Base-by-base conservation (phyloP, 73 alveolate genomes). In the Symbiodinium natans region DNA sequence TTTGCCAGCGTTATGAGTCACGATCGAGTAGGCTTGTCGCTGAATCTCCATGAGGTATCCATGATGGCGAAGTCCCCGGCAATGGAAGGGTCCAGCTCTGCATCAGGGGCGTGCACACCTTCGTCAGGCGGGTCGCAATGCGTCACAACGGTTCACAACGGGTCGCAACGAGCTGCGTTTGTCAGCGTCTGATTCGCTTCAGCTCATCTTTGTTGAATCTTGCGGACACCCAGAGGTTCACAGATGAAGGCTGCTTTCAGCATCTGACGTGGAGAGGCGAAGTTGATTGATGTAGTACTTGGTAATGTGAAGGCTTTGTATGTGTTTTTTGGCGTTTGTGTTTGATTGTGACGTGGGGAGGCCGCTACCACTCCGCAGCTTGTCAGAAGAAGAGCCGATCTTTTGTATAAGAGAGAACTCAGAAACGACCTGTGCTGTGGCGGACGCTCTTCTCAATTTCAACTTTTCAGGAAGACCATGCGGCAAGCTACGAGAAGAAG, bases 191-290 rank as follows among this genome's bases (percentile, higher is more conserved):
- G 59, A 13, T 13, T 46, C 13, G 59, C 59, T 46, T 13, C 6
- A 46, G 59, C 59, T 46, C 59, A 6, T 9, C 6, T 6, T 13
- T 46, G 6, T 46, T 46, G 59, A 46, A 9, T 31, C 10, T 77
- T 25, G 19, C 17, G 71, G 39, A 9, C 63, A 10, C 38, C 27
- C 27, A 29, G 36, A 82, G 90, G 90, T 82, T 82, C 59, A 40
- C 90, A 34, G 90, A 82, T 17, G 90, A 29, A 27, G 90, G 90
- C 42, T 82, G 90, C 59, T 82, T 82, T 41, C 71, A 34, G 90
- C 90, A 82, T 38, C 90, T 82, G 38, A 40, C 90, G 11, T 82
- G 90, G 90, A 40, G 90, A 21, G 83, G 83, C 38, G n/a, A n/a
- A n/a, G n/a, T n/a, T n/a, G n/a, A n/a, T n/a, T n/a, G n/a, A n/a